Base-by-base conservation (phyloP, 164 flowering plant species). In the Chimonanthus salicifolius region DNA sequence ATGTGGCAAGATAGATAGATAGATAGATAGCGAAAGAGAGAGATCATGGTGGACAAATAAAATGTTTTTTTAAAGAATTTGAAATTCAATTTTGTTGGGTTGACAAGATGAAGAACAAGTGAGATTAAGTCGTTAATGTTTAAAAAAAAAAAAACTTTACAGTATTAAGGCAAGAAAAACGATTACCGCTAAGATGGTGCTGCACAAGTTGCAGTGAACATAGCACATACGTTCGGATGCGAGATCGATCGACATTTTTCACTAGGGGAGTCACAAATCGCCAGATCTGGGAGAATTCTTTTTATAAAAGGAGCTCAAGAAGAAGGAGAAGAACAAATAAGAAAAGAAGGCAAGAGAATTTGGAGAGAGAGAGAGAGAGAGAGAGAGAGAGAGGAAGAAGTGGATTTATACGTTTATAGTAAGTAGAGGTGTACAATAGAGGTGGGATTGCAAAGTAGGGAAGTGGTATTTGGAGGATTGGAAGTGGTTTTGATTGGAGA, bases 151-250 rank as follows among this genome's bases (percentile, higher is more conserved):
- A 33, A 33, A 0, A 33, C 33, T 33, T 33, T 33, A 33, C 33
- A 33, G 33, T 33, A 33, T 33, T 33, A 33, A 33, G 33, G 33
- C 33, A 33, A 33, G 33, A 33, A 33, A 33, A 33, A 33, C 33
- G 58, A 21, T 66, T 91, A 94, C 98, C 98, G 94, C 98, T 77
- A 94, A 78, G 80, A 89, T 86, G 80, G 92, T 94, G 94, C 88
- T 94, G 98, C 98, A 94, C 88, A 85, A 88, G 89, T 87, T 90
- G 98, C 98, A 94, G 84, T 87, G 92, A 64, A 92, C 92, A 83
- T 94, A 92, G 78, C 90, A 94, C 62, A 92, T 91, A 48, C 88
- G 88, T 75, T 90, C 98, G 47, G 92, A 78, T 16, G 87, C 78
- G 78, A 80, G 75, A 20, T 91, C 98, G 81, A 88, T 49, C 73